Evolutionary conservation across 208 protist genomes (phyloP).

Genomic region (Leishmania martiniquensis): DNA sequence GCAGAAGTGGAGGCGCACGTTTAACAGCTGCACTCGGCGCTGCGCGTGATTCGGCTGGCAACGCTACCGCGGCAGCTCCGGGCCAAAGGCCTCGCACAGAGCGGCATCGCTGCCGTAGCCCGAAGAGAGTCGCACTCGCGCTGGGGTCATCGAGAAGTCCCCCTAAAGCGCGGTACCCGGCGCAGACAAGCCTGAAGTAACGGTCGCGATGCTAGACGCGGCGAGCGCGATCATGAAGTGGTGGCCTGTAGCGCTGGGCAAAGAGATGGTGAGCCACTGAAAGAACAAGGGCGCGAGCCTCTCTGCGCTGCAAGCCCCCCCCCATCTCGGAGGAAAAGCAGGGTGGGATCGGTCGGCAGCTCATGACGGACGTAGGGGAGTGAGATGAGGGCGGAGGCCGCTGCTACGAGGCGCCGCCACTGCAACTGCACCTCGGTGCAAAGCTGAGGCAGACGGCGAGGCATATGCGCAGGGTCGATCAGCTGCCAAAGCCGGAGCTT

Average conservation of each 20-base stretch:
- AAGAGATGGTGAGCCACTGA: slow-evolving; percentile 43
- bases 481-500: slow-evolving; percentile 49
- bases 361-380: slow-evolving; percentile 51
- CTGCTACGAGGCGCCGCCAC: slow-evolving; percentile 54
- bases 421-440: slow-evolving; percentile 46
- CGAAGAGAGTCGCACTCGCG: slow-evolving; percentile 42
- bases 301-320: slow-evolving; percentile 5
- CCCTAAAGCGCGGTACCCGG: slow-evolving; percentile 68
- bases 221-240: slow-evolving; percentile 63
- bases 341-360: slow-evolving; percentile 32
- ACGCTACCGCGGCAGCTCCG: no score
- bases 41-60: no score
- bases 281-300: slow-evolving; percentile 23
- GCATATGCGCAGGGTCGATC: slow-evolving; percentile 19
- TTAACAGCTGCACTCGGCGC: slow-evolving; percentile 37
- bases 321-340: slow-evolving; percentile 48
- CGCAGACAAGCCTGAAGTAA: slow-evolving; percentile 70
- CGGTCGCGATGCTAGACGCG: slow-evolving; percentile 39
- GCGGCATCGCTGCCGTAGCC: no score
- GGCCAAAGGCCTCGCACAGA: no score
- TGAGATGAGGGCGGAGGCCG: slow-evolving; percentile 81
- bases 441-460: slow-evolving; percentile 40
- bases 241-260: slow-evolving; percentile 65
- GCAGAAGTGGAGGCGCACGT: slow-evolving; percentile 14
- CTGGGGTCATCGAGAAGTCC: neutral